These are phyloP conservation scores for Pichia deserticola DNA, from an alignment of 805 yeast genomes.

Conservation along the genomic window DNA sequence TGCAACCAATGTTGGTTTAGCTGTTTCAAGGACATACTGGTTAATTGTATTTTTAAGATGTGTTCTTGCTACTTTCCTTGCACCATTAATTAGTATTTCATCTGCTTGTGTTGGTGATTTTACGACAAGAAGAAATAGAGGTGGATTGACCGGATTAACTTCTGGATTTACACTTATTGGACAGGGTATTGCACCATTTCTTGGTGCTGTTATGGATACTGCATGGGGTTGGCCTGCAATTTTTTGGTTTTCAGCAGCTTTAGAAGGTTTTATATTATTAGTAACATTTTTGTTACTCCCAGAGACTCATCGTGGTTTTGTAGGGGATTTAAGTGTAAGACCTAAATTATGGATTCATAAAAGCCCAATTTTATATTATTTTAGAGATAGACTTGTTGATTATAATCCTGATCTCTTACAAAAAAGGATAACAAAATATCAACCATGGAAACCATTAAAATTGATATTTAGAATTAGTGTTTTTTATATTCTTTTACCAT, in stretches of 20 bases:
- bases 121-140: slow-evolving; percentile 58
- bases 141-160: slow-evolving; percentile 59
- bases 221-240: slow-evolving; percentile 66
- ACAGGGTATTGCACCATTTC: slow-evolving; percentile 71
- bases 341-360: slow-evolving; percentile 39
- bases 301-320: slow-evolving; percentile 66
- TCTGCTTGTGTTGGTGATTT: slow-evolving; percentile 72
- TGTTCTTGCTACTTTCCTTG: slow-evolving; percentile 70
- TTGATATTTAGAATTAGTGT: slow-evolving; percentile 25
- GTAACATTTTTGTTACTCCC: slow-evolving; percentile 43
- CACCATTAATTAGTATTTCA: slow-evolving; percentile 66
- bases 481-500: slow-evolving; percentile 40
- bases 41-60: slow-evolving; percentile 60
- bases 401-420: slow-evolving; percentile 18
- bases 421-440: slow-evolving; percentile 15
- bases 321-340: slow-evolving; percentile 63
- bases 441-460: slow-evolving; percentile 21
- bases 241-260: slow-evolving; percentile 69
- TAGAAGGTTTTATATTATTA: slow-evolving; percentile 41
- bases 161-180: slow-evolving; percentile 64
- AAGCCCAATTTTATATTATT: slow-evolving; percentile 36
- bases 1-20: slow-evolving; percentile 60
- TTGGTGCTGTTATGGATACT: slow-evolving; percentile 48
- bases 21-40: slow-evolving; percentile 50
- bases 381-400: slow-evolving; percentile 27